Conservation (phyloP, 192 early-diverging fungal species). For the Linnemannia elongata region DNA sequence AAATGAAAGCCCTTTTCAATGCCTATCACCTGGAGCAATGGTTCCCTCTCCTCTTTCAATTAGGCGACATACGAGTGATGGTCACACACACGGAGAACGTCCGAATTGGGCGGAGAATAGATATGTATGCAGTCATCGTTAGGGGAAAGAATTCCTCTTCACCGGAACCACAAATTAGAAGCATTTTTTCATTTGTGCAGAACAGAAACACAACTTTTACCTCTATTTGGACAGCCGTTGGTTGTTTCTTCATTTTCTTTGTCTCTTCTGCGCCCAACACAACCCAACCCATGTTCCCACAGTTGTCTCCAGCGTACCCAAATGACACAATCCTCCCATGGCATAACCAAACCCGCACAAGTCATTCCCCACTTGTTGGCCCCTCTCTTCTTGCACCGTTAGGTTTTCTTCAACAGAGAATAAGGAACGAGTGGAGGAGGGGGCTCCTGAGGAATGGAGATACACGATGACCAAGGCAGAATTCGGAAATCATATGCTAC, state of each 20-base stretch:
- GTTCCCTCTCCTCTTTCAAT: no score
- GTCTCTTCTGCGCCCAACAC: background rate
- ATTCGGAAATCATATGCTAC: slow-evolving; percentile 6
- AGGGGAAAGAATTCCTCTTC: background rate
- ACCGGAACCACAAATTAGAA: background rate
- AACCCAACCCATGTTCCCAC: background rate
- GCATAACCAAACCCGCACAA: background rate
- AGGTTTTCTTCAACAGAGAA: no score
- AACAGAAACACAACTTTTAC: background rate
- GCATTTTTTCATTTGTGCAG: background rate
- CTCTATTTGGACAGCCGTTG: background rate
- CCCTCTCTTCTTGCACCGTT: no score
- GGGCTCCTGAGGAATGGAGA: background rate
- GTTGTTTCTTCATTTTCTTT: background rate
- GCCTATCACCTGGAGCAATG: no score
- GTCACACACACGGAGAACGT: background rate
- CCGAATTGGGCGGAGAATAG: background rate
- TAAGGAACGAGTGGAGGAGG: no score
- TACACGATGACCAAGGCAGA: slow-evolving; percentile 9
- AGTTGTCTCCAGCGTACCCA: background rate
- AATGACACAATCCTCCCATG: background rate
- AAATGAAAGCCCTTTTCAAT: no score
- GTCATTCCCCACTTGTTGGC: no score
- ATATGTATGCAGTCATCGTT: background rate
- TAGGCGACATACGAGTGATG: no score